Evolutionary conservation across 2,329 filamentous ascomycete genomes (phyloP).

Genomic region (Clonostachys sp.): DNA sequence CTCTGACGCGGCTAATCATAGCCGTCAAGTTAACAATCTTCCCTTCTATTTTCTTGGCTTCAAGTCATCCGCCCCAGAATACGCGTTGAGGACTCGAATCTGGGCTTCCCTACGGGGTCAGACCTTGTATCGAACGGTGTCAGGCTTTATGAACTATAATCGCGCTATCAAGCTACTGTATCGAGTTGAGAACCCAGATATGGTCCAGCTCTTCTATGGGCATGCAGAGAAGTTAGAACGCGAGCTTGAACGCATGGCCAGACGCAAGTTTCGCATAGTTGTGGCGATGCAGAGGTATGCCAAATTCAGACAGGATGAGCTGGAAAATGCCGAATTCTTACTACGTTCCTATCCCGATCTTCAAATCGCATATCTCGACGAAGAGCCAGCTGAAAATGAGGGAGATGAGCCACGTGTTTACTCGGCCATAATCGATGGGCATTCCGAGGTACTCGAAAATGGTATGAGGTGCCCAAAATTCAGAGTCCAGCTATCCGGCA

Average conservation of each 20-base stretch:
- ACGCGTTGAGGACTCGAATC: slow-evolving; percentile 94
- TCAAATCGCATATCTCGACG: slow-evolving; percentile 97
- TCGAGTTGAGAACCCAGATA: slow-evolving; percentile 96
- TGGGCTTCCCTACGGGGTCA: slow-evolving; percentile 98
- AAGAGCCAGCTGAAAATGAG: slow-evolving; percentile 83
- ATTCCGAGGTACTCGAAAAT: slow-evolving; percentile 97
- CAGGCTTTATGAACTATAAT: slow-evolving; percentile 99
- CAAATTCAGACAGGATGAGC: slow-evolving; percentile 99
- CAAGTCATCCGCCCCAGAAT: slow-evolving; percentile 97
- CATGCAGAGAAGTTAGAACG: slow-evolving; percentile 98
- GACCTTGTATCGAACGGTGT: slow-evolving; percentile 95
- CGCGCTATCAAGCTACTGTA: slow-evolving; percentile 98
- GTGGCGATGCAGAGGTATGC: slow-evolving; percentile 99
- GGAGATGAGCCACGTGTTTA: slow-evolving; percentile 94
- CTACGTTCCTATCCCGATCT: slow-evolving; percentile 95
- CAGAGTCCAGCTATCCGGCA: slow-evolving; percentile 93
- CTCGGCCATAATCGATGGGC: slow-evolving; percentile 92
- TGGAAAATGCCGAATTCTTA: slow-evolving; percentile 97
- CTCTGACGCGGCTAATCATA: slow-evolving; percentile 60
- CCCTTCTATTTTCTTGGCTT: slow-evolving; percentile 99
- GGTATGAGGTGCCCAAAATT: slow-evolving; percentile 96
- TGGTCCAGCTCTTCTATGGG: slow-evolving; percentile 94
- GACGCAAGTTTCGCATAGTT: slow-evolving; percentile 96
- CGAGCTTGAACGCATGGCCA: slow-evolving; percentile 95
- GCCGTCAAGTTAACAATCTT: slow-evolving; percentile 96